Evolutionary conservation across 2,329 filamentous ascomycete genomes (phyloP), one percentile per base, ranked within the genome.

Genomic region (Escovopsis sp.): DNA sequence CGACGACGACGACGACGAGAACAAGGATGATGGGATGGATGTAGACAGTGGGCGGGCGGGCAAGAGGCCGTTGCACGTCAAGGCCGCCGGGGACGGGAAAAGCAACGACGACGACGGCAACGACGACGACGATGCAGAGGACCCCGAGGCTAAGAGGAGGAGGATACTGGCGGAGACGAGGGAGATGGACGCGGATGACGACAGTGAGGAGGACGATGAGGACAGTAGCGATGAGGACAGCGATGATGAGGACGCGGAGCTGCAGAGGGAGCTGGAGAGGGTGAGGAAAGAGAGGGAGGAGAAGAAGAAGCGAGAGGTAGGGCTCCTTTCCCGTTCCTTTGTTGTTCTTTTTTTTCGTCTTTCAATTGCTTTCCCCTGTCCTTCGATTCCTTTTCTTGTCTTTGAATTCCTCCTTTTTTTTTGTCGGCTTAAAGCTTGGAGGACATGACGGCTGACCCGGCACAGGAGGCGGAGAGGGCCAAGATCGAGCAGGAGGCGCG

Each of bases 251-350:
- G 60, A 63, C 30, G 88, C 86, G 0, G 86, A 93, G 58, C 67
- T 98, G 48, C 84, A 94, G 72, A 76, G 89, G 35, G 91, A 98
- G 59, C 65, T 98, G 37, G 89, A 94, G 56, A 91, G 94, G 59
- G 94, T 98, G 58, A 85, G 93, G 58, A 79, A 78, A 47, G 86
- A 91, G 48, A 54, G 64, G n/a, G 62, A 66, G 36, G 62, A 65
- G 43, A 62, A 57, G 44, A 64, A 63, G 58, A 61, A 59, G 52
- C 54, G 53, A 48, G 59, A 63, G 53, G 52, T 61, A 46, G 12
- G 47, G 20, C 20, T 20, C 20, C 37, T 40, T 7, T 20, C 20
- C 20, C 20, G 13, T 5, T 16, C n/a, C n/a, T n/a, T n/a, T n/a
- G n/a, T n/a, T n/a, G n/a, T n/a, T n/a, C n/a, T n/a, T n/a, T 36